A percentile compares a stretch with the other conserved stretches of the same genome.
These are phyloP conservation scores for Metschnikowia gelsemii DNA, from an alignment of 805 yeast genomes.

Conservation along the genomic window DNA sequence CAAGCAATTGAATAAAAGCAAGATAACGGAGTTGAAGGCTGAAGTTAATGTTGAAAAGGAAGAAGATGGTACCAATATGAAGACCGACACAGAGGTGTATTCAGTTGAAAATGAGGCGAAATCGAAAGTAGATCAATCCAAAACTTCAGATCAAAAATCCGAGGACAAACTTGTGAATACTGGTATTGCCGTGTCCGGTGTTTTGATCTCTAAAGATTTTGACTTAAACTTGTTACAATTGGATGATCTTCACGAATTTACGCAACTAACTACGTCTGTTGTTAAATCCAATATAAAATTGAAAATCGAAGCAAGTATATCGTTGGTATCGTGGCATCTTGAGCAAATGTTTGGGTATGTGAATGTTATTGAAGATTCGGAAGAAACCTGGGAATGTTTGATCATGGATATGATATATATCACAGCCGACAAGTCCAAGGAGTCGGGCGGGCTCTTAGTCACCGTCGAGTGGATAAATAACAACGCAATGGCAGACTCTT, in stretches of 20 bases:
- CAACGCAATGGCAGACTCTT: constrained; percentile 75
- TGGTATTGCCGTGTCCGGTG: constrained; percentile 62
- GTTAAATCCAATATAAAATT: constrained; percentile 80
- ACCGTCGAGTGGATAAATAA: constrained; percentile 91
- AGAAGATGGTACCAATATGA: constrained; percentile 5
- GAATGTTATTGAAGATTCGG: constrained; percentile 59
- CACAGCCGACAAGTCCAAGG: constrained; percentile 39
- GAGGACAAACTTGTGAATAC: constrained; percentile 22
- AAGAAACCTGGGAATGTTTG: constrained; percentile 42
- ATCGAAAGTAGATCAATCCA: neutral
- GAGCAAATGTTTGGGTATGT: constrained; percentile 93
- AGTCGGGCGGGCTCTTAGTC: constrained; percentile 40
- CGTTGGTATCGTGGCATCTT: constrained; percentile 83
- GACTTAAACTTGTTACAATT: constrained; percentile 79
- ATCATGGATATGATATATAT: constrained; percentile 47
- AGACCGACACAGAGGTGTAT: constrained; percentile 27
- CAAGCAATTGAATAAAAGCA: constrained; percentile 45
- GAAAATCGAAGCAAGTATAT: constrained; percentile 75
- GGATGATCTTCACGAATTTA: constrained; percentile 84
- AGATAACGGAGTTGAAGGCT: constrained; percentile 28
- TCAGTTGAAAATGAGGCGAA: constrained; percentile 3
- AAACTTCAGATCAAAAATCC: constrained; percentile 1
- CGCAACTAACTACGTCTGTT: constrained; percentile 81
- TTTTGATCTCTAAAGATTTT: constrained; percentile 87
- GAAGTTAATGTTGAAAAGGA: constrained; percentile 6